Evolutionary conservation across 2,329 filamentous ascomycete species (phyloP), one percentile per base, ranked within the genome.

Genomic region (Beauveria scarabaeidicola): DNA sequence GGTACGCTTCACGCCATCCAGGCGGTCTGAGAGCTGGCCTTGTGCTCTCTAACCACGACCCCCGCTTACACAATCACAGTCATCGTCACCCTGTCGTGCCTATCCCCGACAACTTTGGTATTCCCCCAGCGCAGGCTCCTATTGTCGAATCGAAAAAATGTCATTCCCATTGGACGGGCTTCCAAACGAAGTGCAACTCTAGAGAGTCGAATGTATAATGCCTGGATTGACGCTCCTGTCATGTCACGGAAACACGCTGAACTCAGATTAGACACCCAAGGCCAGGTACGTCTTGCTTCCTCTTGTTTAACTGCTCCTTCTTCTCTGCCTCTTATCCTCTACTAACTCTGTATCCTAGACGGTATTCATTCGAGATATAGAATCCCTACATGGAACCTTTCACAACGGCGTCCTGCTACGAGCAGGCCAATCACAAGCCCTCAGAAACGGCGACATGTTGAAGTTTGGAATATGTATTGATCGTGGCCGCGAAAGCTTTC

Each of bases 161-260:
- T 61, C 3, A 60, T 74, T 21, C 59, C 67, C 13, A 74, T 81
- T 61, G 79, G 79, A 41, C 71, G 78, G 27, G 75, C 76, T 40
- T 79, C 77, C 63, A 78, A 74, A 66, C 66, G 74, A 60, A 69
- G 73, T 64, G 21, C 63, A 53, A 57, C 51, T 3, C 66, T 73
- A 9, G 64, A 64, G 69, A 76, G 65, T 68, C 72, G 62, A 41
- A 63, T 65, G 5, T 70, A 80, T 64, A 91, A 90, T 69, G 83
- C 78, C 17, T 89, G 79, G 78, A 87, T 90, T 61, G 82, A 89
- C 64, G 87, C 83, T 60, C 83, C 87, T 0, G 87, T 90, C 40
- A 87, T 91, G 77, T 90, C 87, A 25, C 78, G 88, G 48, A 69
- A 82, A 11, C 88, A 91, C 71, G 88, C 87, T 17, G 72, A 80